Base-by-base conservation (phyloP, 2,329 filamentous ascomycete genomes). In the Aschersonia sp. region DNA sequence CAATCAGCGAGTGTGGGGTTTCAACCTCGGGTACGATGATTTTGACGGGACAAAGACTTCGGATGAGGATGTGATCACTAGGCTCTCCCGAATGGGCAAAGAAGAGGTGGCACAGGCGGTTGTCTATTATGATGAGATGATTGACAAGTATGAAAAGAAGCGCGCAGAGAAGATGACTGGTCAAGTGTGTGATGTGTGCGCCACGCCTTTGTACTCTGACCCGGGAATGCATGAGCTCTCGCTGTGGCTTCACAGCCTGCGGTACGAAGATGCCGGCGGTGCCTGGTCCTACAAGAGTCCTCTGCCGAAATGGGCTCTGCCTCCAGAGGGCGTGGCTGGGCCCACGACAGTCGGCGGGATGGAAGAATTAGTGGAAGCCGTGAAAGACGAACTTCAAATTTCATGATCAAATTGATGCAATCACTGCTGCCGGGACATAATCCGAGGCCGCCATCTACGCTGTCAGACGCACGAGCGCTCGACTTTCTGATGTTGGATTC, bases 141-240 rank as follows among this genome's bases (percentile, higher is more conserved):
- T 95, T 39, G 84, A 89, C 55, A 75, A 83, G 48, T 97, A 97
- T 63, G 80, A 95, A 60, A 87, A 89, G 66, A 79, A 82, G 57
- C 89, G 90, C 57, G 90, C 89, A 1, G 92, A 98, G 70, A 89
- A 87, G 62, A 84, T 97, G 75, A 94, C 89, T 1, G 92, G 92
- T 10, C 72, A 88, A 58, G 67, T 79, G 12, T 98, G 92, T 62
- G 73, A 82, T 5, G 64, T 88, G 35, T 98, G 92, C 63, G 76
- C 83, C 49, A 95, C 92, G 22, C 84, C 87, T 29, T 70, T 98
- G 42, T 98, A 97, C 65, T 94, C 86, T 12, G 92, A 98, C 59
- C 92, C 92, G 0, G 89, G 89, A 1, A 67, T 73, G 41, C 89
- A 97, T 58, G 92, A 98, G 68, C 72, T 98, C 44, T 87, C 86